Evolutionary conservation across 345 rosid species (phyloP), one percentile per base, ranked within the genome.

Genomic region (Orychophragmus violaceus): DNA sequence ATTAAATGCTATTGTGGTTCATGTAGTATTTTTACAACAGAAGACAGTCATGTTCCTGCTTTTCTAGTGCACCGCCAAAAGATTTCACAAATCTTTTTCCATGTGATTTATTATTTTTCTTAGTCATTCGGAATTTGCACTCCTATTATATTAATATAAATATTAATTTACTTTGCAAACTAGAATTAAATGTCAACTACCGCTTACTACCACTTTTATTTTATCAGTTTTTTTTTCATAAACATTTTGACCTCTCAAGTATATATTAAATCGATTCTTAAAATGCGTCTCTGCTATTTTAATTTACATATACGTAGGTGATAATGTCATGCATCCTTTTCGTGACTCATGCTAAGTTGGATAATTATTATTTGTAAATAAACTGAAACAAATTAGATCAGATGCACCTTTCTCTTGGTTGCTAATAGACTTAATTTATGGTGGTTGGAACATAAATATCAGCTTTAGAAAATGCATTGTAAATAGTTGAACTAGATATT

Each of bases 11-110:
- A 50, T 59, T 12, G 51, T 58, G 61, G 55, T 58, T 48, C 60
- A 37, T 39, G 60, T 36, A 64, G 54, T 65, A 50, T 17, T 58
- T n/a, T 59, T 73, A 41, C 76, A 73, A 66, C 72, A 66, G 62
- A 73, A 66, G 71, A 59, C 66, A 59, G 72, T 59, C 77, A 59
- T 66, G 77, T 73, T 73, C 77, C 77, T 73, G 72, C 68, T 24
- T 42, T 66, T 59, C 6, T 66, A 66, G 57, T 66, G 77, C 77
- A 74, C 77, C 72, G 68, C 72, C 68, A 16, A 59, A 66, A 74
- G 72, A 74, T 74, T 66, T 74, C 77, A 52, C 72, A 74, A 74
- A 74, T 74, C 77, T 60, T 60, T 72, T 59, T 73, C 72, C 72
- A 74, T 66, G 72, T 74, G 77, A 14, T 66, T 64, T 72, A 4